Base-by-base conservation (phyloP, 2,329 filamentous ascomycete species). In the Dothistroma pini region DNA sequence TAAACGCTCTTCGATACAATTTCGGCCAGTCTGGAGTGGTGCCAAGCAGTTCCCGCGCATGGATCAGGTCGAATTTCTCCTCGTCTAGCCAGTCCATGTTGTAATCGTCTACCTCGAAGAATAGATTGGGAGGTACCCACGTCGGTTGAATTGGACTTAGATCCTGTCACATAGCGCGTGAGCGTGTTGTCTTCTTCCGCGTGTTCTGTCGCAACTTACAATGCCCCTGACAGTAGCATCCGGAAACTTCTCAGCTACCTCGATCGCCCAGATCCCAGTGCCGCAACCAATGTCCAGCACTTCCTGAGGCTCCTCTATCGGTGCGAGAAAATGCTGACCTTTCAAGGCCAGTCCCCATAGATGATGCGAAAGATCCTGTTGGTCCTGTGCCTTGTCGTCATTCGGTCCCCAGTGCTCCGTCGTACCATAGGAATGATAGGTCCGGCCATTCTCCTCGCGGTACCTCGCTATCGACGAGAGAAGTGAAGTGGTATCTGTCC, bases 141-240 rank as follows among this genome's bases (percentile, higher is more conserved):
- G 61, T 57, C 1, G 74, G 75, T 58, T 76, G 75, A 4, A 74
- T 75, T 14, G 73, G 71, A 47, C 67, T 69, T 12, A 76, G 70
- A 57, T 76, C 75, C 49, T 52, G 49, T 25, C 7, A n/a, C 44
- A 49, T n/a, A 16, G 14, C 10, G 2, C 34, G 14, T 49, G 2
- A 49, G 44, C 44, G n/a, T n/a, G 5, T n/a, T n/a, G n/a, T 21
- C n/a, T n/a, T 49, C n/a, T 16, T 25, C 22, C 9, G n/a, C n/a
- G 9, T 49, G 44, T 9, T 10, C 22, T 25, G 49, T 52, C 22
- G 10, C 49, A 16, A 52, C 49, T 52, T 25, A 52, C 49, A 10
- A 75, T 78, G 44, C 80, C 81, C 4, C 75, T 76, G 44, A 83
- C 75, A 29, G 72, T 68, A 29, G 67, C 65, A 16, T 66, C 57